Evolutionary conservation across 495 filamentous ascomycete species (phyloP).

Genomic region (Mycothermus thermophilus): DNA sequence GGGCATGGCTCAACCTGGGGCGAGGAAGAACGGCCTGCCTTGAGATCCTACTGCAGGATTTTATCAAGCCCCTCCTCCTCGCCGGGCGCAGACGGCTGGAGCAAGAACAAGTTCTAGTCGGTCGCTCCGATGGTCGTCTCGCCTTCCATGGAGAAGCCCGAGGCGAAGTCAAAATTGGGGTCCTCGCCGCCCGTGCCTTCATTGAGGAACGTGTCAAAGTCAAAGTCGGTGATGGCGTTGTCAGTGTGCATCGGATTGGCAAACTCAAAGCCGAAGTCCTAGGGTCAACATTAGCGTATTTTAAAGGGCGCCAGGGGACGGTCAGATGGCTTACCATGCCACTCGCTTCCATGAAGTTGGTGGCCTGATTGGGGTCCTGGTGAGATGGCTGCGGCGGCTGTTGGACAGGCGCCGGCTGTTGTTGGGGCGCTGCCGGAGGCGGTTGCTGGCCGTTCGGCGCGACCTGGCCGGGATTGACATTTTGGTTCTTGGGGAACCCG

Average conservation of each 20-base stretch:
- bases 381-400: conserved; percentile 34
- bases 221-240: conserved; percentile 80
- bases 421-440: conserved; percentile 26
- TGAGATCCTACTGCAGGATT: too few species aligned
- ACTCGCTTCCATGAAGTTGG: conserved; percentile 21
- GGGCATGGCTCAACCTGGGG: too few species aligned
- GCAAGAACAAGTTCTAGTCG: conserved; percentile 27
- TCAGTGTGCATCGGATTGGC: conserved; percentile 42
- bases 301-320: neutral
- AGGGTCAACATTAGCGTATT: too few species aligned
- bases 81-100: too few species aligned
- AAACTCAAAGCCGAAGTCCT: conserved; percentile 45
- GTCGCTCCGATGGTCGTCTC: conserved; percentile 33
- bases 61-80: too few species aligned
- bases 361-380: conserved; percentile 25
- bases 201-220: conserved; percentile 90
- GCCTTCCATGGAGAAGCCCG: conserved; percentile 32
- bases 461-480: conserved; percentile 31
- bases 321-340: conserved; percentile 27
- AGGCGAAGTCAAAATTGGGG: conserved; percentile 31
- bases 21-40: too few species aligned
- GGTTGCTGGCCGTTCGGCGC: conserved; percentile 34
- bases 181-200: conserved; percentile 27
- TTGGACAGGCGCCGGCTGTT: conserved; percentile 22
- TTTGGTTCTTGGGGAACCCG: conserved; percentile 47